Conservation (phyloP, 2,329 filamentous ascomycete species). For the Phyllachora maydis region DNA sequence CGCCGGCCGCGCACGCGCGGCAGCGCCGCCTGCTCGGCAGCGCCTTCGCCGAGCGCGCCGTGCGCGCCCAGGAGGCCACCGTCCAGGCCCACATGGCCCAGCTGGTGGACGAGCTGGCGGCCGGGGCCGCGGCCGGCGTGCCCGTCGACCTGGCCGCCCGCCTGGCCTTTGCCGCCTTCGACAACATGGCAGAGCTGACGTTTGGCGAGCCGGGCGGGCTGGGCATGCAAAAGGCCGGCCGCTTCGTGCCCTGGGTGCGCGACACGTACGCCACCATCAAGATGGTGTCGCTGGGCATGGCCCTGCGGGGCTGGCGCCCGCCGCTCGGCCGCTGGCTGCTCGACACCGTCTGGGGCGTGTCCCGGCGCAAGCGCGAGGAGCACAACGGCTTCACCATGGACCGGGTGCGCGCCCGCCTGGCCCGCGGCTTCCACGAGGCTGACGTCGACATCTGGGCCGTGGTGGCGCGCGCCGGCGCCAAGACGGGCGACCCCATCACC, state of each 20-base stretch:
- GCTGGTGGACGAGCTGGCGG: conserved; percentile 2
- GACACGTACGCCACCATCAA: conserved; percentile 4
- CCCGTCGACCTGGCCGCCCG: conserved; percentile 1
- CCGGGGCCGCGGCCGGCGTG: conserved; percentile 4
- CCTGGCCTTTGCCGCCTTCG: neutral
- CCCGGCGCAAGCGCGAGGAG: neutral
- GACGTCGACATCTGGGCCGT: conserved; percentile 6
- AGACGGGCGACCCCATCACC: conserved; percentile 2
- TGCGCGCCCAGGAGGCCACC: conserved; percentile 5
- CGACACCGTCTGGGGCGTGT: neutral
- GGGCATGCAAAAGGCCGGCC: conserved; percentile 8
- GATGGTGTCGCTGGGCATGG: conserved; percentile 6
- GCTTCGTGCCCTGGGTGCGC: conserved; percentile 4
- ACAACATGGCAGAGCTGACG: conserved; percentile 4
- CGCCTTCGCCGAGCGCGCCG: conserved; percentile 7
- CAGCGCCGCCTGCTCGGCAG: conserved; percentile 6
- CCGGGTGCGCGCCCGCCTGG: conserved; percentile 4
- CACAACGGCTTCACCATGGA: conserved; percentile 5
- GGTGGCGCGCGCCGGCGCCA: conserved; percentile 4
- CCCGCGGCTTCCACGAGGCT: conserved; percentile 4
- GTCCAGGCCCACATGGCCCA: conserved; percentile 6
- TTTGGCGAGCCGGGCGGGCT: conserved; percentile 9
- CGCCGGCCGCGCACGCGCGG: conserved; percentile 1
- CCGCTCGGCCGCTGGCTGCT: neutral
- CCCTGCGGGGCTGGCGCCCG: conserved; percentile 3